Conservation (phyloP, 2,329 filamentous ascomycete species). For the Fusarium albosuccineum region DNA sequence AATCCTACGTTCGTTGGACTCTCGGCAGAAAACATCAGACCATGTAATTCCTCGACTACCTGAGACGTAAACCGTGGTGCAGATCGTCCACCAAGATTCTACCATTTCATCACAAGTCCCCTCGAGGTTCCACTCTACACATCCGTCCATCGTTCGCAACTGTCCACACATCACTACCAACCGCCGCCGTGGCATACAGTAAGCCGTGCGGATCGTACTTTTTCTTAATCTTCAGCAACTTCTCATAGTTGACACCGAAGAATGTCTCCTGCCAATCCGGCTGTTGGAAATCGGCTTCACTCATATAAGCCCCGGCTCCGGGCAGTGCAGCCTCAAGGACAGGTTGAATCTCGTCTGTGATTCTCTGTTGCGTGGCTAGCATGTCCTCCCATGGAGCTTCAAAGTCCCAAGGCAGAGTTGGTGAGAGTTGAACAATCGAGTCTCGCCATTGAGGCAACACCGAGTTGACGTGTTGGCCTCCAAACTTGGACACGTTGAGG, state of each 20-base stretch:
- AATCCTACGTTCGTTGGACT: no score
- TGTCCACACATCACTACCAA: constrained; percentile 65
- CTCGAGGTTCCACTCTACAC: constrained; percentile 17
- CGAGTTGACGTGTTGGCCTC: constrained; percentile 45
- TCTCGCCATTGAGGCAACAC: constrained; percentile 59
- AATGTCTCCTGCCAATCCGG: constrained; percentile 58
- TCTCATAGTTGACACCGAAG: constrained; percentile 61
- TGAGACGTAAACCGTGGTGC: no score
- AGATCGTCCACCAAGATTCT: no score
- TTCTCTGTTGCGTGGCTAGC: constrained; percentile 45
- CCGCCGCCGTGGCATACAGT: constrained; percentile 61
- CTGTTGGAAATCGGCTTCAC: constrained; percentile 64
- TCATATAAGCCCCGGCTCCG: constrained; percentile 61
- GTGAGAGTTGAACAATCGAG: constrained; percentile 49
- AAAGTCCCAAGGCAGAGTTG: constrained; percentile 48
- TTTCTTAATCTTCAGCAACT: constrained; percentile 59
- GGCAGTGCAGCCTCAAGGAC: constrained; percentile 53
- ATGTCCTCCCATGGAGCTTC: constrained; percentile 47
- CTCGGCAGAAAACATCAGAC: no score
- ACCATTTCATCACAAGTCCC: not conserved
- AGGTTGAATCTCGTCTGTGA: constrained; percentile 45
- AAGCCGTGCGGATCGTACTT: constrained; percentile 62
- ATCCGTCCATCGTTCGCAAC: constrained; percentile 29
- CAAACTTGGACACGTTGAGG: constrained; percentile 46
- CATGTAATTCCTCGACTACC: no score